Base-by-base conservation (phyloP, 768 basidiomycete species). In the Leucocoprinus birnbaumii region DNA sequence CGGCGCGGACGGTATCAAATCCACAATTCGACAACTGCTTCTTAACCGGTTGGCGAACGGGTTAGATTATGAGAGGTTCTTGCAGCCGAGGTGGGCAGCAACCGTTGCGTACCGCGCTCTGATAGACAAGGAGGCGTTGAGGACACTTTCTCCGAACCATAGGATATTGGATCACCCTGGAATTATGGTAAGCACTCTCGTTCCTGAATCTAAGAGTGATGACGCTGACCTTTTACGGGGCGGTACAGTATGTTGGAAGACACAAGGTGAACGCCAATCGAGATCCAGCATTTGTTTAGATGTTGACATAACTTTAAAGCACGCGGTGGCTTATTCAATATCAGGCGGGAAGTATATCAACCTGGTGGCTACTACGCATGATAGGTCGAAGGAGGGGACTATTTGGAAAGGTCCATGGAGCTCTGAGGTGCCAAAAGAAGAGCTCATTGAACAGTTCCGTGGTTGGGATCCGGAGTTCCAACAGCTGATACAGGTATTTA, bases 301-400 rank as follows among this genome's bases (percentile, higher is more conserved):
- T 19, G 41, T 27, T 16, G 19, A 46, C 25, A 10, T 22, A 8
- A 11, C 24, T 13, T 22, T 26, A 37, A 21, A 83, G 82, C 71
- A 76, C 61, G 52, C 79, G 18, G 65, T 82, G 7, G 68, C 66
- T 1, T 82, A 82, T 63, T 72, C 80, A 0, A 74, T 83, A 14
- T 72, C 79, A 2, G 66, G 71, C 37, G 79, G 77, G 16, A 68
- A 66, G 42, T 63, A 71, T 21, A 65, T 84, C 51, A 84, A 80
- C 56, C 61, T 82, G 26, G 79, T 70, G 9, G 76, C 72, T 3
- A 74, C 77, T 49, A 68, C 16, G n/a, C 55, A 57, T 18, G 59
- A 58, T 19, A 56, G 41, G 7, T 47, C 57, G 19, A 56, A 55
- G 16, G 55, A 57, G 7, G 41, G 51, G 11, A 58, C 53, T 3